Evolutionary conservation across 208 protist species (phyloP), one percentile per base, ranked within the genome.

Genomic region (Trypanosoma mega): DNA sequence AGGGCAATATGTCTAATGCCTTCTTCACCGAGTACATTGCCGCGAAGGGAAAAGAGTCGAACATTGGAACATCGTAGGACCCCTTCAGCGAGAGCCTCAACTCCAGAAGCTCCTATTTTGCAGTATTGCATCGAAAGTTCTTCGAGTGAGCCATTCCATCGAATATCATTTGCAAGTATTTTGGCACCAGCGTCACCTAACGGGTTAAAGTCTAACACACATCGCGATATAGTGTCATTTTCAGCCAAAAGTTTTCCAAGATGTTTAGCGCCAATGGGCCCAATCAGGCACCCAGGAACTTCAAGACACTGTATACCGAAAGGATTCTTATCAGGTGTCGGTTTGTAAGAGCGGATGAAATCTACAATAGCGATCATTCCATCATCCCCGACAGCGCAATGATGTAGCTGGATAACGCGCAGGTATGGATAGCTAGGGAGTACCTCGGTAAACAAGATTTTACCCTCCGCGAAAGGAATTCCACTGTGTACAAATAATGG

Each of bases 101-200:
- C 86, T 12, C 85, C 86, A 18, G 39, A 43, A 1, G 58, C 9
- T 24, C 54, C 71, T 16, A 97, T 74, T 6, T 46, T 60, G 64
- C 88, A 95, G 62, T 94, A 88, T 53, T 97, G 75, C 47, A 97
- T 30, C 9, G 86, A 93, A 23, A 97, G 75, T 0, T 75, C 43
- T 12, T 66, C 52, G 16, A 97, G 27, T 6, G 76, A 78, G 21
- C 69, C 78, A 67, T 95, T 97, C 88, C 91, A 97, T n/a, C 78
- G 71, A 4, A 95, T 57, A 4, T 72, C 83, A 34, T 76, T 74
- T 63, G 80, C 81, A 18, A 97, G 67, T 18, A 68, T 69, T 14
- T 61, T 62, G 24, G 74, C 80, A 14, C 91, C 91, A 29, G 69
- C 63, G 53, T 94, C 84, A 23, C 75, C 82, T 43, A 96, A 36